Evolutionary conservation across 306 rosid genomes (phyloP), one percentile per base, ranked within the genome.

Genomic region (Spatholobus suberectus): DNA sequence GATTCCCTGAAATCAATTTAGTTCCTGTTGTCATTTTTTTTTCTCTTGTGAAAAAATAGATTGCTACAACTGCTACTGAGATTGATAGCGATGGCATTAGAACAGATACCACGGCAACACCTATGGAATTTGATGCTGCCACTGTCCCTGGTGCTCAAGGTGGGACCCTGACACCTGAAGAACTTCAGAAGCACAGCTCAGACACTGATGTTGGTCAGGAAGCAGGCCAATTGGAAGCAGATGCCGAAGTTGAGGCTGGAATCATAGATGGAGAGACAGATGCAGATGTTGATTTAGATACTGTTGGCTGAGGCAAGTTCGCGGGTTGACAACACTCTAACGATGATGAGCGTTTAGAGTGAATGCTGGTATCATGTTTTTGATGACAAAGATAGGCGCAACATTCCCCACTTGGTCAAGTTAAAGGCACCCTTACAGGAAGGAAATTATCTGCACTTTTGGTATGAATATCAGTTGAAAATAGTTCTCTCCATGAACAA

Each of bases 191-290:
- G 83, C 91, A 86, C 81, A 80, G 93, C 88, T 69, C 98, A 0
- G 99, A 93, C 70, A 88, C 94, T 10, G 99, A 96, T 63, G 87
- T 41, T 17, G 96, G 89, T 71, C 98, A 79, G 80, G 98, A 95
- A 86, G 89, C 94, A 8, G 94, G 97, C 15, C 98, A 93, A 77
- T 83, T 92, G 89, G 98, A 93, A 76, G 87, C 90, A 10, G 99
- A 93, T 74, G 90, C 90, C 4, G 98, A 93, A 85, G 97, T 82
- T 10, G 99, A 92, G 83, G 82, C 93, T 0, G 99, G 92, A 57
- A 91, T 92, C 78, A 92, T 93, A 40, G 99, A 96, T 21, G 99
- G 94, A 65, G 96, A 91, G 86, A 90, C 86, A 1, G 97, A 95
- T 44, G 88, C 89, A 14, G 97, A 95, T 80, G 92, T 76, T 85